Conservation (phyloP, 1,139 yeast genomes). For the Pneumocystis sp. region DNA sequence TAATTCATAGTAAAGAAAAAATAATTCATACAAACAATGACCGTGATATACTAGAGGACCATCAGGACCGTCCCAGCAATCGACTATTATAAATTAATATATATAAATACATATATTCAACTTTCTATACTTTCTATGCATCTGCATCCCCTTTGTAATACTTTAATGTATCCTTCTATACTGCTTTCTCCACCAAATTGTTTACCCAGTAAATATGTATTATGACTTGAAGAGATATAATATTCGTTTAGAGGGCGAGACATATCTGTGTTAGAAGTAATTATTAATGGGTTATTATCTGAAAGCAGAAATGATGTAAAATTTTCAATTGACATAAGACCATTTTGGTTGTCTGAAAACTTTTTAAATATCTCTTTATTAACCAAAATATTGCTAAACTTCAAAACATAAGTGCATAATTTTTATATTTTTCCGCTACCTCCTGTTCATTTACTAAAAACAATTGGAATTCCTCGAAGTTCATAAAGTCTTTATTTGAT, state of each 20-base stretch:
- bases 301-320: constrained; percentile 41
- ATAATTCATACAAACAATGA: constrained; percentile 34
- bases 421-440: constrained; percentile 30
- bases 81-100: constrained; percentile 29
- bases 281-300: constrained; percentile 23
- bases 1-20: not conserved
- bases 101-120: not conserved
- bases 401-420: constrained; percentile 28
- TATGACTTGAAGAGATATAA: constrained; percentile 83
- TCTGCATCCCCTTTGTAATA: constrained; percentile 79
- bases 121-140: constrained; percentile 46
- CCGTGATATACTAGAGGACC: constrained; percentile 84
- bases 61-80: constrained; percentile 75
- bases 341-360: not conserved
- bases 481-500: constrained; percentile 22
- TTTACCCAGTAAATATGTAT: constrained; percentile 76
- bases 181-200: constrained; percentile 89
- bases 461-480: constrained; percentile 35
- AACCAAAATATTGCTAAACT: constrained; percentile 21
- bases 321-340: constrained; percentile 33
- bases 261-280: constrained; percentile 31
- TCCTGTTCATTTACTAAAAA: not conserved
- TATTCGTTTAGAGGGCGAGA: constrained; percentile 68
- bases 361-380: constrained; percentile 1
- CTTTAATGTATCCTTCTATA: constrained; percentile 79